Base-by-base conservation (phyloP, 2,329 filamentous ascomycete genomes). In the Venturia asperata region DNA sequence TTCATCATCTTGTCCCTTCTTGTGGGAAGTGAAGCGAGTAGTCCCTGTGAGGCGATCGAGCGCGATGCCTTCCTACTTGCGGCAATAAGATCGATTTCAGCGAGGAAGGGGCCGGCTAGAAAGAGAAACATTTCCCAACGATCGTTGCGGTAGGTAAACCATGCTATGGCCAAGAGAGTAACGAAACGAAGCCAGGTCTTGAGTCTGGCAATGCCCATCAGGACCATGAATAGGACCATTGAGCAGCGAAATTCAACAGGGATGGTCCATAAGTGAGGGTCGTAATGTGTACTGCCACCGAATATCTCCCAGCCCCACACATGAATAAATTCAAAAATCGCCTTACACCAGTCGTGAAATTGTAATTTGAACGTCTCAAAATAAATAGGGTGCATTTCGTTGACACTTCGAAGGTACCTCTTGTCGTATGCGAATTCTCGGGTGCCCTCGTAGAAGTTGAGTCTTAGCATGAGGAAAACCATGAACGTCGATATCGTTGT, bases 231-330 rank as follows among this genome's bases (percentile, higher is more conserved):
- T 11, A 86, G 77, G 66, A 83, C 77, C 71, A 87, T 79, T 2
- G 82, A 85, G 71, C 81, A 83, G 66, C 81, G 78, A 70, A 84
- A 85, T 71, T 87, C 84, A 60, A 85, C 79, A 2, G 84, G 84
- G 55, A 87, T 86, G 5, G 85, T 86, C 84, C 84, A 87, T 30
- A 86, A 73, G 67, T 87, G 84, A 34, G 83, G 78, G 69, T 86
- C 83, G 69, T 85, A 84, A 27, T 72, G 77, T 72, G 63, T 68
- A 67, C 67, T 70, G 49, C 61, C 66, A 24, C 56, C 61, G 49
- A 67, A 67, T n/a, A 17, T 15, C 17, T 64, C 41, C 61, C 66
- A 67, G 11, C 39, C 47, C 61, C 60, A 66, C 62, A 71, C 67
- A 64, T 70, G 65, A 64, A 69, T 63, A 66, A 66, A 66, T 15